A percentile compares a stretch with the other conserved stretches of the same genome.
phyloP scores from a whole-genome alignment of 257 asterid species.

The Nicotiana obtusifolia region DNA sequence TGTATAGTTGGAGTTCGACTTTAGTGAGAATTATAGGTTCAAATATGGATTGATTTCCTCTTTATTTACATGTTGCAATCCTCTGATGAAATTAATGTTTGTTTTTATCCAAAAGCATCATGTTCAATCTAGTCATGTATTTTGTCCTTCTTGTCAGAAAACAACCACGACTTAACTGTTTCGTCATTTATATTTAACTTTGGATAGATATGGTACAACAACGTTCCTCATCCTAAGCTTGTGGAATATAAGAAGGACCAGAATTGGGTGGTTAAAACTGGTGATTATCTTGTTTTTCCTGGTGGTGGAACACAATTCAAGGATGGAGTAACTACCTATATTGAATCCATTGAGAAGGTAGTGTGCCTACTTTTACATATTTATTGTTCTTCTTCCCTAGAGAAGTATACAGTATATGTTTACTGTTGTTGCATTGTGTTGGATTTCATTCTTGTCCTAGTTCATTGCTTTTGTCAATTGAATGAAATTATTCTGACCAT shows the following conservation, averaged over 20 bases:
- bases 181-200: not conserved
- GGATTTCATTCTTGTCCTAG: not conserved
- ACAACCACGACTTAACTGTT: not conserved
- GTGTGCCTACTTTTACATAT: not conserved
- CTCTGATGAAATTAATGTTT: not conserved
- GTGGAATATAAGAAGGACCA: conserved; percentile 89
- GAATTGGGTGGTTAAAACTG: conserved; percentile 75
- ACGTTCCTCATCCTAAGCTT: conserved; percentile 92
- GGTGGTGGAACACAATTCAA: conserved; percentile 98
- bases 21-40: not conserved
- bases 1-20: not conserved
- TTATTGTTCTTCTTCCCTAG: not conserved
- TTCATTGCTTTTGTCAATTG: not conserved
- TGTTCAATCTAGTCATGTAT: not conserved
- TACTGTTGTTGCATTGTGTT: not conserved
- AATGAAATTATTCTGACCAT: not conserved
- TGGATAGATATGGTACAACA: conserved; percentile 77
- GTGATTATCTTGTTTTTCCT: conserved; percentile 69
- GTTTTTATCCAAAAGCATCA: not conserved
- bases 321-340: conserved; percentile 58
- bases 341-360: conserved; percentile 54
- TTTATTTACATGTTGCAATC: not conserved
- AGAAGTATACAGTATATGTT: not conserved
- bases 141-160: not conserved
- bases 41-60: not conserved